Evolutionary conservation across 306 rosid genomes (phyloP).

Genomic region (Corylus heterophylla): DNA sequence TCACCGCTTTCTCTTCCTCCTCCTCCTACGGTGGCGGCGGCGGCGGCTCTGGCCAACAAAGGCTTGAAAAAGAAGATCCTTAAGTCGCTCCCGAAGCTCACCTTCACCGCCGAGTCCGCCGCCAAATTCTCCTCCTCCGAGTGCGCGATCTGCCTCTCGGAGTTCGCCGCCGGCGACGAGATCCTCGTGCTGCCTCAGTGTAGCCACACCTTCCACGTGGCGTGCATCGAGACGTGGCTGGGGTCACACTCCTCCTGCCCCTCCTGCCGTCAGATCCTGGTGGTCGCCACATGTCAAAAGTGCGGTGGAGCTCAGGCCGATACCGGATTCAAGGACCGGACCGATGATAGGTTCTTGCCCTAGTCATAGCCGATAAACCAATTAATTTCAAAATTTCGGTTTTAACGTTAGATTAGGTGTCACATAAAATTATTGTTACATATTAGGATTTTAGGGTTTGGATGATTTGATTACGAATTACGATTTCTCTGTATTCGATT

Average conservation of each 20-base stretch:
- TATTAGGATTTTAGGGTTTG: background rate
- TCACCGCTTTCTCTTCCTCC: background rate
- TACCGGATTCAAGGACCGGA: slow-evolving; percentile 46
- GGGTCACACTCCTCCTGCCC: slow-evolving; percentile 79
- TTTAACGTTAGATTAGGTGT: too few species aligned
- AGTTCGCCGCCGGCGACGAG: slow-evolving; percentile 67
- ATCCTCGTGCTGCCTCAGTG: slow-evolving; percentile 82
- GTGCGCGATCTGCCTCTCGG: slow-evolving; percentile 72
- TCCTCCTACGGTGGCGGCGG: background rate
- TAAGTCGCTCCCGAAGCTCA: slow-evolving; percentile 67
- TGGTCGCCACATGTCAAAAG: slow-evolving; percentile 54
- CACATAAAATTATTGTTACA: background rate
- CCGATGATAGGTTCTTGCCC: slow-evolving; percentile 58
- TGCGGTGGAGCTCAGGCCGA: slow-evolving; percentile 60
- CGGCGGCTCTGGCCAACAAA: slow-evolving; percentile 51
- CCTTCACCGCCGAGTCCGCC: slow-evolving; percentile 51
- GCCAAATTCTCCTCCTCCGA: slow-evolving; percentile 55
- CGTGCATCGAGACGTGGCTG: slow-evolving; percentile 85
- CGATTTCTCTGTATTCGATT: background rate
- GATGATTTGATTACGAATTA: background rate
- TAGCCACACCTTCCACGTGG: slow-evolving; percentile 69
- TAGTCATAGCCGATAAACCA: slow-evolving; percentile 13
- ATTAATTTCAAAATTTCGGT: background rate
- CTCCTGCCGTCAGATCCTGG: slow-evolving; percentile 77
- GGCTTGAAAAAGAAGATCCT: slow-evolving; percentile 76